Base-by-base conservation (phyloP, 192 early-diverging fungal species). In the Coemansia asiatica region DNA sequence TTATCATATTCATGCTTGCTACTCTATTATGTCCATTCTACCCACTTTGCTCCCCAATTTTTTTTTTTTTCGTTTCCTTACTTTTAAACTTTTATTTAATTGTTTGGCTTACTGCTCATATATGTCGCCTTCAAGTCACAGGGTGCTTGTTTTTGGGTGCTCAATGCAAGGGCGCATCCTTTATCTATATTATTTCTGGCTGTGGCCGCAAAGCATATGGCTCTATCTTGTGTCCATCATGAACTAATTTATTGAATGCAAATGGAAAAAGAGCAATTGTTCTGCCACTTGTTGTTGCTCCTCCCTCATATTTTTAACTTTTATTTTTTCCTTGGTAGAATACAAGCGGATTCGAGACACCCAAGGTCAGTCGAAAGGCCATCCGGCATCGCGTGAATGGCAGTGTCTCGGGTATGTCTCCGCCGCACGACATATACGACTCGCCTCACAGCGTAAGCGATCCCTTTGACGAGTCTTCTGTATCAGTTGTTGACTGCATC, bases 291-390 rank as follows among this genome's bases (percentile, higher is more conserved):
- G n/a, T n/a, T n/a, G n/a, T n/a, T n/a, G n/a, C n/a, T n/a, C n/a
- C n/a, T n/a, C n/a, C n/a, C n/a, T n/a, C n/a, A 0, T 44, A 6
- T 22, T 44, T 19, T 13, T 63, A 28, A n/a, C 49, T 54, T 22
- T 31, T 33, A 28, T 22, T 21, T 6, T 19, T 6, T 22, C 38
- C 5, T 12, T 2, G 19, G 28, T 81, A 76, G 79, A 74, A 81
- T 33, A 53, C 26, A 13, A 62, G 67, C 38, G 79, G 67, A 21
- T 51, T 76, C 47, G 66, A 74, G 38, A 82, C 79, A 21, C 79
- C 79, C 0, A 62, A 63, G 1, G 79, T 68, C 44, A 64, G 62
- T 53, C 79, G 79, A 51, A 60, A 46, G 56, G 64, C 61, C 16
- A 25, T 72, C 25, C 69, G 74, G 6, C 35, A 36, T 7, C 35